A percentile compares a stretch with the other conserved stretches of the same genome.
Conservation (phyloP, 306 rosid genomes). For the Corylus avellana region DNA sequence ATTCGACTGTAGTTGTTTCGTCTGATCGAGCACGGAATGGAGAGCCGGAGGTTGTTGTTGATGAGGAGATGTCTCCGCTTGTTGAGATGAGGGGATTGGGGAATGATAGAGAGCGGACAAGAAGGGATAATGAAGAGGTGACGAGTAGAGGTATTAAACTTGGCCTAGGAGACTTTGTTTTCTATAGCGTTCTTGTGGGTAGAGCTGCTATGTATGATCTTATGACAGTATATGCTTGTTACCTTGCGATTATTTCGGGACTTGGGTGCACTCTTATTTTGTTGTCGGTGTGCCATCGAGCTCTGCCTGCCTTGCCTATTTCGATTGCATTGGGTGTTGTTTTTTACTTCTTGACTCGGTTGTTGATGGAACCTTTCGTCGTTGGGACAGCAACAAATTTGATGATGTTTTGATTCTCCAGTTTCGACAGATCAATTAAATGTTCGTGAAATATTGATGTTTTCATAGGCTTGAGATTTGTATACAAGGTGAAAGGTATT, state of each 20-base stretch:
- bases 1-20: conserved; percentile 26
- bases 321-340: conserved; percentile 78
- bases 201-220: conserved; percentile 99
- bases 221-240: conserved; percentile 95
- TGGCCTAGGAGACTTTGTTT: conserved; percentile 91
- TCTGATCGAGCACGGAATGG: conserved; percentile 26
- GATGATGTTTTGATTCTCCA: conserved; percentile 69
- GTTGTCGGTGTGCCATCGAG: conserved; percentile 71
- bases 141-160: conserved; percentile 75
- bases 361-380: conserved; percentile 89
- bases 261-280: conserved; percentile 88
- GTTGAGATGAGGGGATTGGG: conserved; percentile 46
- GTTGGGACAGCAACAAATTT: conserved; percentile 87
- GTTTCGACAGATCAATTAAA: conserved; percentile 23
- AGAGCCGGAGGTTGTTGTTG: conserved; percentile 35
- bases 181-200: conserved; percentile 95
- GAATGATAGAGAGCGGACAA: conserved; percentile 37
- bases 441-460: conserved; percentile 30
- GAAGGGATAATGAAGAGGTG: conserved; percentile 42
- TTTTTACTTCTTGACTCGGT: conserved; percentile 86
- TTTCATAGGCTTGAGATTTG: conserved; percentile 29
- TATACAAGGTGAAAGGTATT: conserved; percentile 26
- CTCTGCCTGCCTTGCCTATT: conserved; percentile 91
- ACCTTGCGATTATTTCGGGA: conserved; percentile 91
- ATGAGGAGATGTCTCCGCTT: conserved; percentile 70